phyloP scores from a whole-genome alignment of 164 flowering plant species.

The Magnolia sinica region DNA sequence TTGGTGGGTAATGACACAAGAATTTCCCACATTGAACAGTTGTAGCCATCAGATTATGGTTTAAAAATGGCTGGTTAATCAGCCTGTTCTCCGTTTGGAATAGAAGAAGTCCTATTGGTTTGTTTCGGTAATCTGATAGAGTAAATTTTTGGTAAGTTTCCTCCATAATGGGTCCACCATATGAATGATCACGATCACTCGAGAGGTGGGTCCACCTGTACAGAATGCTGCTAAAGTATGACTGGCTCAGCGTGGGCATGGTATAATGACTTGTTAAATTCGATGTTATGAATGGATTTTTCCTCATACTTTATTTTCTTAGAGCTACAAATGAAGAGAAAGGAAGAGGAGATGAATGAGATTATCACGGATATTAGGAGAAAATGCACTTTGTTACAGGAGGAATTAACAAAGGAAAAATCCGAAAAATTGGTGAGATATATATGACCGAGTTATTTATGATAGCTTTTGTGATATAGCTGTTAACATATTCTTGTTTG shows the following conservation, averaged over 20 bases:
- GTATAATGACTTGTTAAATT: background rate
- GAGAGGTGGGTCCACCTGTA: background rate
- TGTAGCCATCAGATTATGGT: background rate
- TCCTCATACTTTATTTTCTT: background rate
- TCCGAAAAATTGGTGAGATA: constrained; percentile 58
- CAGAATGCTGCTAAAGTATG: too few relatives aligned
- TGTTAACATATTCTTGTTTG: background rate
- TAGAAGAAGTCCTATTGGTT: background rate
- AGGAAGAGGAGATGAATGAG: constrained; percentile 59
- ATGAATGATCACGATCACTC: background rate
- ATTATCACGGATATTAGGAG: constrained; percentile 44
- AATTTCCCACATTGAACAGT: background rate
- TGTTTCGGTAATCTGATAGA: background rate
- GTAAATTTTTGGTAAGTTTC: background rate
- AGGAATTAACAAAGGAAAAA: constrained; percentile 52
- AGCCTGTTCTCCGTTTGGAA: background rate
- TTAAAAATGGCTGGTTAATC: background rate
- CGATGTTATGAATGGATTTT: background rate
- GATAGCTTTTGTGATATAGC: background rate
- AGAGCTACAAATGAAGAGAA: constrained; percentile 51
- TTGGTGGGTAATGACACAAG: background rate
- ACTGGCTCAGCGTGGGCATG: background rate
- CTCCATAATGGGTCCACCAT: background rate
- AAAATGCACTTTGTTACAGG: constrained; percentile 38
- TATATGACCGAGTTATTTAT: background rate